Base-by-base conservation (phyloP, 768 basidiomycete genomes). In the Nidularia sp. region DNA sequence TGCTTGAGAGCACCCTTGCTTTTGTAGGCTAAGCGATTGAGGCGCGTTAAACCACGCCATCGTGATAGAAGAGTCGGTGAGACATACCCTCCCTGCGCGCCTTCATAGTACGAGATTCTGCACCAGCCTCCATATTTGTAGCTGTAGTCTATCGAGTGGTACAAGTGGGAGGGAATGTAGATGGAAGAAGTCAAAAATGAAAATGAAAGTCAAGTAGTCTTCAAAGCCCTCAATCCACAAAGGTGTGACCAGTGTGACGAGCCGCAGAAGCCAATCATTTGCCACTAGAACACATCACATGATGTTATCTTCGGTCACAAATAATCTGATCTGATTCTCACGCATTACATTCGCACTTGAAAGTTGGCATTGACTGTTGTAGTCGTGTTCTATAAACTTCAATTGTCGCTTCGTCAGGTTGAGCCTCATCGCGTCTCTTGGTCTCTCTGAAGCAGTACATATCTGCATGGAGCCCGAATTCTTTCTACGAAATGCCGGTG, bases 1-100 rank as follows among this genome's bases (percentile, higher is more conserved):
- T 85, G 86, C 69, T 93, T 94, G 57, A 94, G 76, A 59, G 82
- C 86, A 56, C 89, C 88, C 70, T 93, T 94, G 71, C 83, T 88
- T 79, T 96, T 96, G 78, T 90, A 95, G 64, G 84, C 91, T 93
- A 62, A 52, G 58, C 41, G 55, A 50, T 63, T 45, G 58, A 62
- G 53, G 66, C 71, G 75, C 72, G 72, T 78, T 63, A 69, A 63
- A 59, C 62, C 59, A 62, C 58, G 45, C 55, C 59, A 67, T 69
- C 58, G 56, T 50, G 61, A 66, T 61, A 53, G 54, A 55, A 57
- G 55, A 53, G 53, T 34, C 49, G 57, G n/a, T n/a, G 50, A 58
- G n/a, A 70, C 74, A 53, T 61, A 88, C 88, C 84, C 53, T 84
- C 84, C 71, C 81, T 83, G 69, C 88, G 86, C 61, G 83, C 80